Percentiles rank a stretch among this genome's conserved stretches.
Evolutionary conservation across 2,329 filamentous ascomycete genomes (phyloP).

Genomic region (Niveomyces coronatus): DNA sequence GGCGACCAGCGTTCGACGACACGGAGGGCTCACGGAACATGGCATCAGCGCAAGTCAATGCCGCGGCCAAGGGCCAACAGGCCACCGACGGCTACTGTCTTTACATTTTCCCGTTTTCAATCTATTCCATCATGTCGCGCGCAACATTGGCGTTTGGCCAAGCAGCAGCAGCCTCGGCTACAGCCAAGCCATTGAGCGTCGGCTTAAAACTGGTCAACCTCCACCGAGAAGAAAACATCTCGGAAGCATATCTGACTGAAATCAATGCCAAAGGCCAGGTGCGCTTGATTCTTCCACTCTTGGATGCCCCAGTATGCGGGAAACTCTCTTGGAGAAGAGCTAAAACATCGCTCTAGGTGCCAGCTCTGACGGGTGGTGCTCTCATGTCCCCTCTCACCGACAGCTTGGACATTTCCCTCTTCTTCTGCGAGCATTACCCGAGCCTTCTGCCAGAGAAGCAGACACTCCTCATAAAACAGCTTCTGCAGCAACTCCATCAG

Average conservation of each 20-base stretch:
- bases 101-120: constrained; percentile 2
- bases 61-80: neutral
- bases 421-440: neutral
- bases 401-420: constrained; percentile 2
- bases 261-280: constrained; percentile 11
- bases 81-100: neutral
- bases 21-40: neutral
- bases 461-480: neutral
- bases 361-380: neutral
- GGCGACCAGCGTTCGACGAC: neutral
- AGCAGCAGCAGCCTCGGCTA: neutral
- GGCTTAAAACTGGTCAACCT: constrained; percentile 2
- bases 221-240: constrained; percentile 2
- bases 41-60: neutral
- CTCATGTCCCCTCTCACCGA: neutral
- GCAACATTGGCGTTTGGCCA: neutral
- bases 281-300: neutral
- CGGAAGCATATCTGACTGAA: neutral
- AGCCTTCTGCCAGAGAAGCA: neutral
- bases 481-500: neutral
- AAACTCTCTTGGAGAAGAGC: neutral
- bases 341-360: neutral
- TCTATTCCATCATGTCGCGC: constrained; percentile 4
- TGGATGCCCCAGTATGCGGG: neutral
- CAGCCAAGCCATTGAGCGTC: neutral